Base-by-base conservation (phyloP, 768 basidiomycete genomes). In the Astraeus odoratus region DNA sequence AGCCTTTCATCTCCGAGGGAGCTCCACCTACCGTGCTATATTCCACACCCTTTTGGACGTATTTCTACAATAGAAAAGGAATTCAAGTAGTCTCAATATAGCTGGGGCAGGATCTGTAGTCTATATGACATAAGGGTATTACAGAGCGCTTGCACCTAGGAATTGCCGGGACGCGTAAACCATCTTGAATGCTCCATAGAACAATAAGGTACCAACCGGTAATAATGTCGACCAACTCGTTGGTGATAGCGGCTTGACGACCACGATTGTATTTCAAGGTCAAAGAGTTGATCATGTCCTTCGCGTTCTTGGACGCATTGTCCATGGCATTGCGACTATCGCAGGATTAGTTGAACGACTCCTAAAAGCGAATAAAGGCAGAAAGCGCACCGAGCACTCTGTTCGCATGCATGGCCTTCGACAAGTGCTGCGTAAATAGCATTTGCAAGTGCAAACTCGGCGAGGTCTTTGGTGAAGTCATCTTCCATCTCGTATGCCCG, bases 221-320 rank as follows among this genome's bases (percentile, higher is more conserved):
- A 57, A 90, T 91, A 55, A 91, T 90, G 66, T 91, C 89, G 52
- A 91, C 86, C 59, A 91, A 71, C 71, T 95, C 91, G 71, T 93
- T 95, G 50, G 93, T 97, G 61, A 97, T 97, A 54, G 92, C 85
- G 52, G 93, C 93, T 74, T 97, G 93, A 63, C 93, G 89, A 75
- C 94, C 93, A 78, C 93, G 88, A 66, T 97, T 97, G 79, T 94
- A 97, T 67, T 95, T 78, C 85, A 96, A 86, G 66, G 86, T 86
- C 40, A 97, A 75, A 36, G 73, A 66, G 49, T 67, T 67, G 60
- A 97, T 95, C 93, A 97, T 96, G 69, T 94, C 93, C 26, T 70
- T 72, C 47, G 96, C 96, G 67, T 99, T 98, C 82, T 99, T 99
- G 54, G 94, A 92, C 39, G 95, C 95, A 61, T 92, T 98, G 80